These are phyloP conservation scores for Ophiostoma pallidulum DNA, from an alignment of 2,329 filamentous ascomycete genomes.

Conservation along the genomic window DNA sequence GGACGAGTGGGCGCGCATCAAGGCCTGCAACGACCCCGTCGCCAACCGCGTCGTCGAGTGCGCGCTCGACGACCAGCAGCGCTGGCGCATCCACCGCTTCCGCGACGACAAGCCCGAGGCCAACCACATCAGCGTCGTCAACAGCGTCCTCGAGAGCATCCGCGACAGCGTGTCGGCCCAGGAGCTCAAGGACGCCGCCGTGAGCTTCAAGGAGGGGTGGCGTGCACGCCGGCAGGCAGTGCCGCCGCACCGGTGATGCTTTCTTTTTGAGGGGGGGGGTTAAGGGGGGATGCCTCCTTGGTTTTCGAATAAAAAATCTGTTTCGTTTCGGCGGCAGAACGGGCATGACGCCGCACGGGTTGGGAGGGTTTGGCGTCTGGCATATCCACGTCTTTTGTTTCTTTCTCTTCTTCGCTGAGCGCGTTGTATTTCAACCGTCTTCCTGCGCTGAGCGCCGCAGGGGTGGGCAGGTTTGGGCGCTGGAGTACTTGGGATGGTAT, in stretches of 20 bases:
- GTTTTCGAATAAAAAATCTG: too few species aligned
- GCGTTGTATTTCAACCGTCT: not conserved
- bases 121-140: conserved; percentile 77
- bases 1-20: conserved; percentile 76
- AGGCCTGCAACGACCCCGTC: conserved; percentile 62
- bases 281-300: too few species aligned
- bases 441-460: too few species aligned
- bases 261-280: not conserved
- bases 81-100: conserved; percentile 84
- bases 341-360: too few species aligned
- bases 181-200: conserved; percentile 63
- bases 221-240: conserved; percentile 54
- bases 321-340: not conserved
- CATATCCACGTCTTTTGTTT: not conserved
- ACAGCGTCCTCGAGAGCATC: conserved; percentile 84
- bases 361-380: not conserved
- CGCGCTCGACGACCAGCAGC: conserved; percentile 61
- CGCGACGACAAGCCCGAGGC: conserved; percentile 87
- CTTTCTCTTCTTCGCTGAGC: not conserved
- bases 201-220: conserved; percentile 68
- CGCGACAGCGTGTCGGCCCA: conserved; percentile 73
- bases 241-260: conserved; percentile 21
- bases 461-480: not conserved
- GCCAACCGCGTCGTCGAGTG: conserved; percentile 87
- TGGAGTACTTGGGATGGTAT: not conserved